Conservation (phyloP, 2,329 filamentous ascomycete genomes). For the Sporothrix globosa region DNA sequence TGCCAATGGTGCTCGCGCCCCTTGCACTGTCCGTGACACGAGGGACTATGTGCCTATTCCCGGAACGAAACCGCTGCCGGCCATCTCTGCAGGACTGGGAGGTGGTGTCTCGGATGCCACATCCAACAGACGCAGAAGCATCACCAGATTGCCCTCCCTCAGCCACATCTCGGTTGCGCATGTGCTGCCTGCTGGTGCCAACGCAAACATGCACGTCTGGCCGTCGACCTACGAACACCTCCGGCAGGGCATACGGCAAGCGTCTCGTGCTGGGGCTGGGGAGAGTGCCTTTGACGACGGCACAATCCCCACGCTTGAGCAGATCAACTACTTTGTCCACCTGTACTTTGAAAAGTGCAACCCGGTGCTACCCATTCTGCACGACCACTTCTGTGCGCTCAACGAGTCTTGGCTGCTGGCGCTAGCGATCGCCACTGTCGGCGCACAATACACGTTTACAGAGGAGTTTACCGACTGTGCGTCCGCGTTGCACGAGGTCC, state of each 20-base stretch:
- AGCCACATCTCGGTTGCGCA: background rate
- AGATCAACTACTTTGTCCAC: conserved; percentile 8
- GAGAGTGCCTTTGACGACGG: background rate
- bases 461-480: background rate
- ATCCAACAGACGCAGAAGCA: too few species aligned
- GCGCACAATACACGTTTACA: background rate
- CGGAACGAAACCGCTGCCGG: background rate
- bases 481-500: background rate
- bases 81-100: background rate
- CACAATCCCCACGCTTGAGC: background rate
- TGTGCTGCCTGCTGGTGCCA: background rate
- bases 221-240: conserved; percentile 1
- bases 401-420: conserved; percentile 15
- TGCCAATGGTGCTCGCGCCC: background rate
- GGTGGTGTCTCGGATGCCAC: too few species aligned
- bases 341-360: conserved; percentile 17
- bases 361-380: background rate
- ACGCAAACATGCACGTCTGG: background rate
- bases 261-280: background rate
- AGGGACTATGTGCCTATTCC: background rate
- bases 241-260: background rate
- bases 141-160: background rate
- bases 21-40: conserved; percentile 9
- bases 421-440: background rate
- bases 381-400: background rate